Evolutionary conservation across 768 basidiomycete species (phyloP).

Genomic region (Suillus occidentalis): DNA sequence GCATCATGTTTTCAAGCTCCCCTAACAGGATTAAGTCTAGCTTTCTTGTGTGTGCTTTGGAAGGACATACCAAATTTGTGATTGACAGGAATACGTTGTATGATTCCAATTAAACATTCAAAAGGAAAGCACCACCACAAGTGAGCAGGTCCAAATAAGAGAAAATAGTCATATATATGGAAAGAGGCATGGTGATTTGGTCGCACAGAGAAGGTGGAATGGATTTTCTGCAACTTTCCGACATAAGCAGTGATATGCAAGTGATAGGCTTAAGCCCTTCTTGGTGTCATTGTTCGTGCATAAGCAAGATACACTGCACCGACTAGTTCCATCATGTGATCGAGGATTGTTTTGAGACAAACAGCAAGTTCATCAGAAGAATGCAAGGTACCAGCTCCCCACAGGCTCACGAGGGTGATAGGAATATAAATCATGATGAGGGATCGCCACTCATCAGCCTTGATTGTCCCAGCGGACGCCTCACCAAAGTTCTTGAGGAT

Average conservation of each 20-base stretch:
- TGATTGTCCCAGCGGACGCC: constrained; percentile 11
- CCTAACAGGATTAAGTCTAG: no score
- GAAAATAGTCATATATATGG: constrained; percentile 15
- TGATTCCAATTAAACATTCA: constrained; percentile 36
- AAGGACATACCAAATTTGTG: constrained; percentile 22
- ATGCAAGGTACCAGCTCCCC: constrained; percentile 10
- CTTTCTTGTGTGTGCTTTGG: no score
- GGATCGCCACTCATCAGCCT: constrained; percentile 24
- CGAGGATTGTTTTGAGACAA: no score
- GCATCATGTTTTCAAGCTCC: no score
- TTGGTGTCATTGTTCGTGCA: constrained; percentile 12
- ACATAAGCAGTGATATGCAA: constrained; percentile 8
- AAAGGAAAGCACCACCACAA: constrained; percentile 43
- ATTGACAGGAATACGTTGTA: constrained; percentile 37
- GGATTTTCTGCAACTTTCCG: no score
- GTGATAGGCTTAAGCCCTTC: constrained; percentile 12
- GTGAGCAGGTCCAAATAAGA: constrained; percentile 35
- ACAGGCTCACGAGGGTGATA: constrained; percentile 19
- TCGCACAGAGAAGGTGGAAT: no score
- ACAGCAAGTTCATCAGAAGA: no score
- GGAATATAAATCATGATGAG: constrained; percentile 18
- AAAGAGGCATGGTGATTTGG: no score
- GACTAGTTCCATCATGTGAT: no score
- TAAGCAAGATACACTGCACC: constrained; percentile 3
- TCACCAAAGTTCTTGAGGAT: constrained; percentile 21